Conservation (phyloP, 2,329 filamentous ascomycete species). For the Xylaria sp. region DNA sequence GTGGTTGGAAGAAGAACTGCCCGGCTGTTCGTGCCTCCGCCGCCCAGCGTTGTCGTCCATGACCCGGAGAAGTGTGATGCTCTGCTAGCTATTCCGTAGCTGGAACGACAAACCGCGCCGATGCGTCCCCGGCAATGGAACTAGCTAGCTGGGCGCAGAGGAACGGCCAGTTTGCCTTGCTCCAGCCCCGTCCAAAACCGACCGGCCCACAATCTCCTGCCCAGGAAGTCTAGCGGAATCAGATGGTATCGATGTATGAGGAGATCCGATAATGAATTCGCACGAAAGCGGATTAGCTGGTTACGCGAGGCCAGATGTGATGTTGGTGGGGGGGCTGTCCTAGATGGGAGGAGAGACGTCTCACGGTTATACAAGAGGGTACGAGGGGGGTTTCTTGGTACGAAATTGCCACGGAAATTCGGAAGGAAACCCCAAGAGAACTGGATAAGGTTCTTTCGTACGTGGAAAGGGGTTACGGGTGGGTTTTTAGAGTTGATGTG, state of each 20-base stretch:
- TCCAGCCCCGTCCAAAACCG: slow-evolving; percentile 30
- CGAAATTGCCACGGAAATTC: slow-evolving; percentile 10
- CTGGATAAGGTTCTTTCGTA: slow-evolving; percentile 1
- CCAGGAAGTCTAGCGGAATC: slow-evolving; percentile 11
- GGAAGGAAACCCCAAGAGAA: background rate
- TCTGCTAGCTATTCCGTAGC: slow-evolving; percentile 39
- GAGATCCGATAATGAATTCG: slow-evolving; percentile 13
- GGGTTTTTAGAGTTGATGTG: slow-evolving; percentile 17
- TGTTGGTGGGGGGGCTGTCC: slow-evolving; percentile 13
- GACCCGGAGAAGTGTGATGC: slow-evolving; percentile 48
- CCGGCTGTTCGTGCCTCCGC: slow-evolving; percentile 67
- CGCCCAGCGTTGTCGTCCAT: slow-evolving; percentile 76
- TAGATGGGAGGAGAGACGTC: slow-evolving; percentile 13
- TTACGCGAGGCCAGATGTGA: slow-evolving; percentile 18
- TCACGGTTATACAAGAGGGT: slow-evolving; percentile 10
- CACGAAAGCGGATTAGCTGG: slow-evolving; percentile 10
- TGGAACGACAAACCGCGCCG: slow-evolving; percentile 56
- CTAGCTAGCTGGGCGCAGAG: slow-evolving; percentile 54
- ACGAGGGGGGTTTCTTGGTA: slow-evolving; percentile 22
- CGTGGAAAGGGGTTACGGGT: background rate
- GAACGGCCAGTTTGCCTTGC: slow-evolving; percentile 56
- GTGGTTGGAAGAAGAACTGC: slow-evolving; percentile 54
- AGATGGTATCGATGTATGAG: slow-evolving; percentile 7
- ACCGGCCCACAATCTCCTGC: slow-evolving; percentile 23
- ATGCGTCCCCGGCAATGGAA: slow-evolving; percentile 61